These are phyloP conservation scores for Mucor racemosus DNA, from an alignment of 371 early-diverging fungal genomes.

Conservation along the genomic window DNA sequence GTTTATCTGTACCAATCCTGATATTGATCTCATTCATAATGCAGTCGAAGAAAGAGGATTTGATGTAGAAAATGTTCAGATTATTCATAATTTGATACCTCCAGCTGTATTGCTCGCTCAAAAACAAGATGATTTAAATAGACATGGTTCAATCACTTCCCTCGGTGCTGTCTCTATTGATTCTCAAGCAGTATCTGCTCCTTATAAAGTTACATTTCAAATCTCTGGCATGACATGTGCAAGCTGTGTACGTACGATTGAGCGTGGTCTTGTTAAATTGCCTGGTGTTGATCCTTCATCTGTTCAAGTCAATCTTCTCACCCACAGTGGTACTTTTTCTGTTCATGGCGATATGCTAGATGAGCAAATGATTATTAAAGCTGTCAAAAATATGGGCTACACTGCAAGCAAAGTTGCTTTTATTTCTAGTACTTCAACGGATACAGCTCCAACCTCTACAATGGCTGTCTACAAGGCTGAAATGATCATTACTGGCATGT, in stretches of 20 bases:
- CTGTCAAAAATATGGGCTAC: conserved; percentile 68
- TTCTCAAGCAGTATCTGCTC: conserved; percentile 19
- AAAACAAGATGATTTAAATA: background rate
- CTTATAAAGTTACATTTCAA: conserved; percentile 57
- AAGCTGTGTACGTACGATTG: conserved; percentile 80
- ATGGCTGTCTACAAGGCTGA: conserved; percentile 24
- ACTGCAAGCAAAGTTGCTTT: conserved; percentile 49
- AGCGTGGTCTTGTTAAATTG: conserved; percentile 62
- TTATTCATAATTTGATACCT: conserved; percentile 48
- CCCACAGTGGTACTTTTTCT: conserved; percentile 63
- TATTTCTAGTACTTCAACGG: conserved; percentile 13
- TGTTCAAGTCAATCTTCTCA: conserved; percentile 74
- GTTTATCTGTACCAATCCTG: conserved; percentile 40
- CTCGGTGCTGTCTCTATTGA: conserved; percentile 37
- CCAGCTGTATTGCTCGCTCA: conserved; percentile 28
- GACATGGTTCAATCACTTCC: conserved; percentile 24
- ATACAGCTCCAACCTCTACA: background rate
- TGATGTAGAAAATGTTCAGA: conserved; percentile 46
- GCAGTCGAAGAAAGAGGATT: conserved; percentile 46
- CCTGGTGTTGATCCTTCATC: conserved; percentile 71
- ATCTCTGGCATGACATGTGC: conserved; percentile 94
- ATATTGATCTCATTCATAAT: conserved; percentile 29
- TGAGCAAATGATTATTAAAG: conserved; percentile 43
- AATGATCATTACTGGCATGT: conserved; percentile 68
- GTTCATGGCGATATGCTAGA: conserved; percentile 33